Evolutionary conservation across 2,329 filamentous ascomycete species (phyloP).

Genomic region (Nakataea oryzae): DNA sequence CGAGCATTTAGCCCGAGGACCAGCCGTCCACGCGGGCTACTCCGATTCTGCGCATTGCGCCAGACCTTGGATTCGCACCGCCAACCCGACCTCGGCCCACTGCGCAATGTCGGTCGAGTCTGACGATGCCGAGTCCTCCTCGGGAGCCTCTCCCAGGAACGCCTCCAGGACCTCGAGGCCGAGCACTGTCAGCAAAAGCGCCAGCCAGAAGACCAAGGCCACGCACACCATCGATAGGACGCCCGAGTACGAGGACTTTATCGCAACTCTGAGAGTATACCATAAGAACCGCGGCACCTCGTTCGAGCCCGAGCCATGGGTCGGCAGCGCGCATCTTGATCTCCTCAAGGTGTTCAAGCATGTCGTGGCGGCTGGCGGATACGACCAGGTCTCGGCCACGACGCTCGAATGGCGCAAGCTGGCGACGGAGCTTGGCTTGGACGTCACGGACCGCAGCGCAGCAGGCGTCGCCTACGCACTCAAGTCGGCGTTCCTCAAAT

Average conservation of each 20-base stretch:
- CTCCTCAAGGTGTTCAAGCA: constrained; percentile 69
- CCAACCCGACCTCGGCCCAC: neutral
- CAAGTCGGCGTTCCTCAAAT: constrained; percentile 85
- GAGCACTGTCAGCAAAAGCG: constrained; percentile 1
- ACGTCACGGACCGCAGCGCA: constrained; percentile 54
- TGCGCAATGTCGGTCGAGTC: constrained; percentile 1
- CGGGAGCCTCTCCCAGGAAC: constrained; percentile 1
- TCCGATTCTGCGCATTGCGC: no score
- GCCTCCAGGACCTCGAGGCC: neutral
- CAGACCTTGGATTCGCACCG: neutral
- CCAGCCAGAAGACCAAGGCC: neutral
- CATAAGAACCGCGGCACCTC: constrained; percentile 70
- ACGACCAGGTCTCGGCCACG: constrained; percentile 73
- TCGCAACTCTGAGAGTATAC: constrained; percentile 60
- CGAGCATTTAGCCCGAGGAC: neutral
- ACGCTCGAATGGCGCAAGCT: constrained; percentile 81
- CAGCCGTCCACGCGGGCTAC: neutral
- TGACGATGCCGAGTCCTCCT: constrained; percentile 1
- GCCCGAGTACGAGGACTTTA: constrained; percentile 69
- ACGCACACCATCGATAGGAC: constrained; percentile 43
- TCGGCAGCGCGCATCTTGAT: constrained; percentile 59
- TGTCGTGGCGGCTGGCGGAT: constrained; percentile 69
- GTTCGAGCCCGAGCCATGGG: constrained; percentile 72
- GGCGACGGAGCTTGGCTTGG: constrained; percentile 63
- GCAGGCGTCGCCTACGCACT: constrained; percentile 77